Evolutionary conservation across 768 basidiomycete genomes (phyloP).

Genomic region (Pholiota molesta): DNA sequence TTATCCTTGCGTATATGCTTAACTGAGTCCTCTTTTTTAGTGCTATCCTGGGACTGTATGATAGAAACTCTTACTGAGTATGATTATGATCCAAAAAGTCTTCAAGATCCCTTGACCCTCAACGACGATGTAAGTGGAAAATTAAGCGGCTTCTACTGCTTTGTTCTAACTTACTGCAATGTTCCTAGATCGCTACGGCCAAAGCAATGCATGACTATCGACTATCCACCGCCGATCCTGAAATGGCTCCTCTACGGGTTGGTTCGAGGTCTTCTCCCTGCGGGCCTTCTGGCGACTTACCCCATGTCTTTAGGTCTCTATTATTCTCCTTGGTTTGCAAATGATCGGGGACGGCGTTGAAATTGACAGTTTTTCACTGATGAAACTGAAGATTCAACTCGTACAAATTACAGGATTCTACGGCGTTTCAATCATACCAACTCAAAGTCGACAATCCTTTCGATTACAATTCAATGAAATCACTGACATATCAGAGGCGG

Average conservation of each 20-base stretch:
- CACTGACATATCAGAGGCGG: conserved; percentile 39
- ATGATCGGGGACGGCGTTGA: conserved; percentile 68
- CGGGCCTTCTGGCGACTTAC: conserved; percentile 1
- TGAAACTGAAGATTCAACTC: conserved; percentile 64
- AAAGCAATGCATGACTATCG: background rate
- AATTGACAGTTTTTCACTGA: conserved; percentile 51
- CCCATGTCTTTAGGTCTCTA: conserved; percentile 44
- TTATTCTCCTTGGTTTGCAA: conserved; percentile 60
- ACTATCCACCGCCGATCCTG: conserved; percentile 40
- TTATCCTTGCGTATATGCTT: background rate
- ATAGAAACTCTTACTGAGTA: conserved; percentile 61
- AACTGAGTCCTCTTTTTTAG: conserved; percentile 33
- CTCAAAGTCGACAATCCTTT: conserved; percentile 50
- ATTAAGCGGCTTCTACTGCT: background rate
- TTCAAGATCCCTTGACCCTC: conserved; percentile 40
- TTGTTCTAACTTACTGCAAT: background rate
- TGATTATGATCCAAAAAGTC: conserved; percentile 41
- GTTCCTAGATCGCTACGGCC: background rate
- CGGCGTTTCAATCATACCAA: conserved; percentile 48
- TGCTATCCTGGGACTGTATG: conserved; percentile 66
- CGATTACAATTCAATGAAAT: conserved; percentile 58
- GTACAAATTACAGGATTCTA: conserved; percentile 57
- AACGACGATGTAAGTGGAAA: conserved; percentile 41
- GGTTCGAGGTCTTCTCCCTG: conserved; percentile 13
- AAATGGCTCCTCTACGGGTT: conserved; percentile 51